Evolutionary conservation across 1,139 yeast genomes (phyloP).

Genomic region (Magnusiomyces sp.): DNA sequence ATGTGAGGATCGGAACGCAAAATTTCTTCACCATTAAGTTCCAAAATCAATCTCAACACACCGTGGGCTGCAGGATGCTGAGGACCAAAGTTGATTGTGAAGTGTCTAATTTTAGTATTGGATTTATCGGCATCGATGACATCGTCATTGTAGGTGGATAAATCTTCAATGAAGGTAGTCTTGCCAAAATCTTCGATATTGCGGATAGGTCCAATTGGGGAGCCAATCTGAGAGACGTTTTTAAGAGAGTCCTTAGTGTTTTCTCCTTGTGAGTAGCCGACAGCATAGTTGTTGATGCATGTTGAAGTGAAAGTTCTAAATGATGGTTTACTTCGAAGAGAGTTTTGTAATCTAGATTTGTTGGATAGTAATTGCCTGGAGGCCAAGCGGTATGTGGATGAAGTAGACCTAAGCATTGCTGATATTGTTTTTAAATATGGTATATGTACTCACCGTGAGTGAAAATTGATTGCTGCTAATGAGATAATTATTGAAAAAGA

Average conservation of each 20-base stretch:
- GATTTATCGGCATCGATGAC: conserved; percentile 21
- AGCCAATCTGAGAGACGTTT: conserved; percentile 23
- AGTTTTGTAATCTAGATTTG: too few species aligned
- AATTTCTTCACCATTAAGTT: conserved; percentile 83
- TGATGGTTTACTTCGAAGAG: too few species aligned
- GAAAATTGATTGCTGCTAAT: background rate
- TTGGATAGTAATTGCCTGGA: conserved; percentile 1
- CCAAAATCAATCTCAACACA: conserved; percentile 76
- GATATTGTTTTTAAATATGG: too few species aligned
- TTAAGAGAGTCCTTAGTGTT: conserved; percentile 15
- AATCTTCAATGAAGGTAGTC: conserved; percentile 32
- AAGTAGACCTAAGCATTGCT: conserved; percentile 3
- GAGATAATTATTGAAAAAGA: too few species aligned
- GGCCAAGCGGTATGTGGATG: conserved; percentile 5
- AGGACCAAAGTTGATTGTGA: conserved; percentile 86
- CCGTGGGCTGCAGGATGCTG: conserved; percentile 97
- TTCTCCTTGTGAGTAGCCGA: conserved; percentile 8
- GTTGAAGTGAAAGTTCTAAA: conserved; percentile 5
- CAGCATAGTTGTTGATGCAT: conserved; percentile 8
- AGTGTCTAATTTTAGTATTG: conserved; percentile 61
- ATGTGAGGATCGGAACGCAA: conserved; percentile 84
- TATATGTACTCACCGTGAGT: background rate
- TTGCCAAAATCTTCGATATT: conserved; percentile 27
- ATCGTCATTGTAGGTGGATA: conserved; percentile 22
- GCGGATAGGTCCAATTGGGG: conserved; percentile 31